Evolutionary conservation across 306 rosid species (phyloP).

Genomic region (Vicia sativa): DNA sequence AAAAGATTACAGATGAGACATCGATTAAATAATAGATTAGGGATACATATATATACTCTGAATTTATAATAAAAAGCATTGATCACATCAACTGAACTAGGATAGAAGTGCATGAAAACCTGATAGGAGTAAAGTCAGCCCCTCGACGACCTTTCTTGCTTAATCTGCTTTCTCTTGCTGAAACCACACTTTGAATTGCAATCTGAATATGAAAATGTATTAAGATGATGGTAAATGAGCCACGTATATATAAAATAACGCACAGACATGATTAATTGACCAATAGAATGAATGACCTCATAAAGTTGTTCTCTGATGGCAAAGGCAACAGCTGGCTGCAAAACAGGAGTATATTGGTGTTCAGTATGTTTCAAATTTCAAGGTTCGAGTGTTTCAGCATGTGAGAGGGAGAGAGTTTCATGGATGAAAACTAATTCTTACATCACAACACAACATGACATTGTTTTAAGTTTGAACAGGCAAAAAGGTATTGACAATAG

Average conservation of each 20-base stretch:
- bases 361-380: conserved; percentile 24
- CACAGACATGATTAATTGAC: conserved; percentile 17
- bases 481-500: no score
- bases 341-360: conserved; percentile 33
- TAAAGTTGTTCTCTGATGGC: conserved; percentile 89
- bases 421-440: no score
- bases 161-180: conserved; percentile 88
- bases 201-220: conserved; percentile 51
- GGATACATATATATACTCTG: not conserved
- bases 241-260: not conserved
- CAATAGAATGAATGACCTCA: conserved; percentile 56
- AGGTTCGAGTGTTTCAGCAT: not conserved
- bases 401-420: no score
- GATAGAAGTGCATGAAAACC: conserved; percentile 46
- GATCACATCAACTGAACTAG: conserved; percentile 2
- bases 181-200: conserved; percentile 85
- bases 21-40: conserved; percentile 21
- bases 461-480: no score
- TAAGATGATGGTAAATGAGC: conserved; percentile 5
- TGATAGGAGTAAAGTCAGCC: conserved; percentile 63
- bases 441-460: no score
- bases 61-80: conserved; percentile 2
- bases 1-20: conserved; percentile 26
- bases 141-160: conserved; percentile 91
- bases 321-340: conserved; percentile 90